A percentile compares a stretch with the other conserved stretches of the same genome.
phyloP scores from a whole-genome alignment of 2,329 filamentous ascomycete species.

The Aspergillus oerlinghausenensis region DNA sequence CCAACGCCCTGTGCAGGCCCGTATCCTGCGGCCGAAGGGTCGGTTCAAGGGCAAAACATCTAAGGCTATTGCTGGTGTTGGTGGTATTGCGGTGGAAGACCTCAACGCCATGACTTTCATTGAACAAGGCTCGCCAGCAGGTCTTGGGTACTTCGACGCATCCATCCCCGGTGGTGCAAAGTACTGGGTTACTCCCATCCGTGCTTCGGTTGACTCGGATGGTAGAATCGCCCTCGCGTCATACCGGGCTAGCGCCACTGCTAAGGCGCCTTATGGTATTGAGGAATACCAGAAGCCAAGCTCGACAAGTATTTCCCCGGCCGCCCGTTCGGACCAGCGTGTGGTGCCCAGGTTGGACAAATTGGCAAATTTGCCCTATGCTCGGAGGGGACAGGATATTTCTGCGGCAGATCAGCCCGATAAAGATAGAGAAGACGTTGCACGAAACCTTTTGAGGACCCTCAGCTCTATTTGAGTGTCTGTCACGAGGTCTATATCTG shows the following conservation, averaged over 20 bases:
- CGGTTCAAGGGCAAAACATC: conserved; percentile 28
- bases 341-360: conserved; percentile 30
- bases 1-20: conserved; percentile 51
- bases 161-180: conserved; percentile 49
- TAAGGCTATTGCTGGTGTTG: conserved; percentile 37
- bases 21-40: conserved; percentile 50
- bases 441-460: conserved; percentile 28
- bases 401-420: conserved; percentile 8
- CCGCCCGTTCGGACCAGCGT: conserved; percentile 20
- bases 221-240: conserved; percentile 41
- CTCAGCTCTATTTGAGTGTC: conserved; percentile 17
- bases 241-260: conserved; percentile 27
- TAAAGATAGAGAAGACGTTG: conserved; percentile 25
- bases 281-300: conserved; percentile 29
- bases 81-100: conserved; percentile 39
- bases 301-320: conserved; percentile 23
- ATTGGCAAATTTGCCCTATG: not conserved
- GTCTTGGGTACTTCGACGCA: conserved; percentile 41
- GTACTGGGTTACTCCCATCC: conserved; percentile 47
- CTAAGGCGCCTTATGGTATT: conserved; percentile 34
- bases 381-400: conserved; percentile 8
- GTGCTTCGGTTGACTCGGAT: conserved; percentile 42
- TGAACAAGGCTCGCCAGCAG: conserved; percentile 35
- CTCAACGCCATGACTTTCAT: conserved; percentile 30
- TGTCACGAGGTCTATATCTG: conserved; percentile 2